Percentiles rank a stretch among this genome's conserved stretches.
Conservation (phyloP, 768 basidiomycete species). For the Exsudoporus frostii region DNA sequence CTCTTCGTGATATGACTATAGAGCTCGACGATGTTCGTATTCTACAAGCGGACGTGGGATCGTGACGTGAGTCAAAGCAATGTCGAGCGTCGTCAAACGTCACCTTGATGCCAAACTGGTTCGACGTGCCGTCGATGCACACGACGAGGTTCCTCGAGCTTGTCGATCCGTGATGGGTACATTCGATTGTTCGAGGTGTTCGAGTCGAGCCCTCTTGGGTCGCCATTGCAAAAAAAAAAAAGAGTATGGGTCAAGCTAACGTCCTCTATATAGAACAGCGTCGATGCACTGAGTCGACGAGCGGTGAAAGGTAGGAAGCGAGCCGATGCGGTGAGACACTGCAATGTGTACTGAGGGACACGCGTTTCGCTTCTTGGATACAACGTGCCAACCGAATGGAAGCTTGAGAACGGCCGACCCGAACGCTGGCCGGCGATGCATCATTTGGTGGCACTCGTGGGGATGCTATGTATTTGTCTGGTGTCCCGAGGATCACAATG, state of each 20-base stretch:
- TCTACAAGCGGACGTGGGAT: slow-evolving; percentile 20
- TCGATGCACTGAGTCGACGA: neutral
- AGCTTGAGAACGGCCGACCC: neutral
- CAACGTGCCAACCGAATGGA: slow-evolving; percentile 12
- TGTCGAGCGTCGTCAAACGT: neutral
- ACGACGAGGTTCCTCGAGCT: slow-evolving; percentile 25
- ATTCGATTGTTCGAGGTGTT: slow-evolving; percentile 1
- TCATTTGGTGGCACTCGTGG: neutral
- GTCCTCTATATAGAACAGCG: neutral
- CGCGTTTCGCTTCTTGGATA: slow-evolving; percentile 1
- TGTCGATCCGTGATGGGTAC: neutral
- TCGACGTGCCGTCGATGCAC: slow-evolving; percentile 41
- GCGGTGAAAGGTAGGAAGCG: neutral
- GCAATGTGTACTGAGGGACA: neutral
- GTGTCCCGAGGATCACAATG: neutral
- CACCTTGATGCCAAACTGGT: slow-evolving; percentile 36
- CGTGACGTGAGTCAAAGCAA: neutral
- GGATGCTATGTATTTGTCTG: neutral
- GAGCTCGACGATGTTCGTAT: slow-evolving; percentile 42
- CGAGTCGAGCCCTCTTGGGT: slow-evolving; percentile 1
- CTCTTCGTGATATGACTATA: slow-evolving; percentile 36
- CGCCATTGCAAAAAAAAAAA: slow-evolving; percentile 5
- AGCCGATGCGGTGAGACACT: neutral
- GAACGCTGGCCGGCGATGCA: neutral
- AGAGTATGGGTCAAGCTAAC: neutral